Evolutionary conservation across 2,329 filamentous ascomycete genomes (phyloP).

Genomic region (Periconia sp.): DNA sequence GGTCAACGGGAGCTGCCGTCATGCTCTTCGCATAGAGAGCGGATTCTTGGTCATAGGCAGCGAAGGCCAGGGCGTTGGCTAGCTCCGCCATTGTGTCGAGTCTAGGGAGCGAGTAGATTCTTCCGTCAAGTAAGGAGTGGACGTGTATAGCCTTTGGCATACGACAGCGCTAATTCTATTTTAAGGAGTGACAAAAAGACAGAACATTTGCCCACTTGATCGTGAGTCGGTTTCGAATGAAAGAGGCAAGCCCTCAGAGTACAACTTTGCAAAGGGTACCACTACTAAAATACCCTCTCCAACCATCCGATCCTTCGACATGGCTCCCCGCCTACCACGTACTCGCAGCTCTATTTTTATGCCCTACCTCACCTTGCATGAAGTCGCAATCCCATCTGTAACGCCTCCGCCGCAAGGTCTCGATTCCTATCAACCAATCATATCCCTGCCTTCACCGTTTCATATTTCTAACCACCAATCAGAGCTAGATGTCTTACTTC

Average conservation of each 20-base stretch:
- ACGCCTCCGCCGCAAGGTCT: too few species aligned
- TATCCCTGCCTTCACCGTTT: constrained; percentile 19
- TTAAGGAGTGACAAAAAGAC: constrained; percentile 6
- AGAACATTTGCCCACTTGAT: not conserved
- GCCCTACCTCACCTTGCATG: constrained; percentile 10
- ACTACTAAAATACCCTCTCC: constrained; percentile 6
- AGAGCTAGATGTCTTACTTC: not conserved
- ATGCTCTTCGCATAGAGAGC: not conserved
- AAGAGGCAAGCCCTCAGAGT: not conserved
- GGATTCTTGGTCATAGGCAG: constrained; percentile 4
- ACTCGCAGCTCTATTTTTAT: constrained; percentile 18
- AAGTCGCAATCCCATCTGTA: constrained; percentile 19
- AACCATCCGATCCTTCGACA: constrained; percentile 5
- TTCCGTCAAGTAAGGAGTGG: constrained; percentile 14
- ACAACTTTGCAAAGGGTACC: not conserved
- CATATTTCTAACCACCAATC: constrained; percentile 12
- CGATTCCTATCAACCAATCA: constrained; percentile 8
- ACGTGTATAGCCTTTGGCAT: constrained; percentile 10
- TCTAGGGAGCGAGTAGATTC: constrained; percentile 12
- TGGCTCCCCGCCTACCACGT: not conserved
- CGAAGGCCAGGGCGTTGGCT: constrained; percentile 8
- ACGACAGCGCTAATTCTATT: not conserved
- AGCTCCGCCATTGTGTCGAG: constrained; percentile 15
- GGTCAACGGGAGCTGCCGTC: not conserved
- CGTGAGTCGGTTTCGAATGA: too few species aligned